Percentiles rank a stretch among this genome's conserved stretches.
These are phyloP conservation scores for Fusarium devonianum DNA, from an alignment of 2,329 filamentous ascomycete species.

Conservation along the genomic window DNA sequence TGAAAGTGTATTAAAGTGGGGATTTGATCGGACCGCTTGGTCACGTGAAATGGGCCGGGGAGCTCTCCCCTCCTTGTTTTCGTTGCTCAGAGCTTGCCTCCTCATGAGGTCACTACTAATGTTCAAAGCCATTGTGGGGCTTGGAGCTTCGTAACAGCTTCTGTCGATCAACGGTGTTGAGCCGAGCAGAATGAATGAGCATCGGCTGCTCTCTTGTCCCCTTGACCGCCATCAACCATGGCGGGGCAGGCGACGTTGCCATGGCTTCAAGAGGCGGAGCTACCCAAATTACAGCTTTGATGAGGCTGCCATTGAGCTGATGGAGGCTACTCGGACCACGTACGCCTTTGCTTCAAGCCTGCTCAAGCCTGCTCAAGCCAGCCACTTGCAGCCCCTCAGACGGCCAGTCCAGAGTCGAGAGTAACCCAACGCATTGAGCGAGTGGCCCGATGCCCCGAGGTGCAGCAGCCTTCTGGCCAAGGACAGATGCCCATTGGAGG, in stretches of 20 bases:
- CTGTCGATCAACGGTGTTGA: conserved; percentile 25
- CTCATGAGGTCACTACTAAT: conserved; percentile 42
- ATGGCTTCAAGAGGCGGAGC: conserved; percentile 17
- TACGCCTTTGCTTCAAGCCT: conserved; percentile 4
- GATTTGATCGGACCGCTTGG: conserved; percentile 10
- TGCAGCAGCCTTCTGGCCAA: conserved; percentile 40
- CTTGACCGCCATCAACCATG: conserved; percentile 33
- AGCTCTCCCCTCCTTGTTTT: conserved; percentile 29
- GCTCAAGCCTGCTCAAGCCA: neutral
- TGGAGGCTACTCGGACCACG: conserved; percentile 34
- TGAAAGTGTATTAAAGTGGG: no score
- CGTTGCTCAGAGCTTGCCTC: conserved; percentile 10
- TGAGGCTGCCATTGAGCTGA: conserved; percentile 33
- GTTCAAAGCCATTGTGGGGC: conserved; percentile 31
- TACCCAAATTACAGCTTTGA: conserved; percentile 30
- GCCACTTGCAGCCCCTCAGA: conserved; percentile 17
- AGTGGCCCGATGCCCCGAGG: conserved; percentile 38
- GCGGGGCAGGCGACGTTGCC: conserved; percentile 11
- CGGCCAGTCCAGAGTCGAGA: conserved; percentile 20
- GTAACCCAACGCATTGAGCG: conserved; percentile 25
- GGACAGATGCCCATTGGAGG: conserved; percentile 40
- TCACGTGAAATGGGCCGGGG: conserved; percentile 43
- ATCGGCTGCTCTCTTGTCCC: conserved; percentile 10
- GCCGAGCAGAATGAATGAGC: conserved; percentile 13
- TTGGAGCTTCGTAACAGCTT: conserved; percentile 29